Conservation (phyloP, 2,329 filamentous ascomycete genomes). For the Xylaria sp. region DNA sequence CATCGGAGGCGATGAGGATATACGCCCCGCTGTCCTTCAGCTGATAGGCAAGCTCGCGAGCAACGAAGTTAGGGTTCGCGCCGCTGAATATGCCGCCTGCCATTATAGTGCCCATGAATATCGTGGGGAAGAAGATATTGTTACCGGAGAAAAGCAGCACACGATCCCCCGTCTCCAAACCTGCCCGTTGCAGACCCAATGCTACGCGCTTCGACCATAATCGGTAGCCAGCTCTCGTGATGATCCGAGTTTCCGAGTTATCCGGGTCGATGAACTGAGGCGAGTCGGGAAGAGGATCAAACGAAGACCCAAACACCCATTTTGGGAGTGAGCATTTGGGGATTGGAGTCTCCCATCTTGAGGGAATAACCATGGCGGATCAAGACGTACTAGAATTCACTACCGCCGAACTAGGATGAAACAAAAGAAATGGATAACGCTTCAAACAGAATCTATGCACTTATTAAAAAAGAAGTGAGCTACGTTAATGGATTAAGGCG, state of each 20-base stretch:
- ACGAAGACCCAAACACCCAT: conserved; percentile 66
- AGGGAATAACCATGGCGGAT: conserved; percentile 59
- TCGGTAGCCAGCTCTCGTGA: conserved; percentile 73
- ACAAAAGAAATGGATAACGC: neutral
- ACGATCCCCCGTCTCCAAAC: conserved; percentile 74
- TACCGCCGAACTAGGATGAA: neutral
- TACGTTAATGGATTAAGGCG: neutral
- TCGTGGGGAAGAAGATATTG: conserved; percentile 75
- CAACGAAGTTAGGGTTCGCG: conserved; percentile 76
- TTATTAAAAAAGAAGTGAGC: neutral
- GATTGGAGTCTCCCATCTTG: conserved; percentile 58
- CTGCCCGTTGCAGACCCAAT: conserved; percentile 71
- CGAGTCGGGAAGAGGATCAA: conserved; percentile 56
- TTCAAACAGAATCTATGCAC: neutral
- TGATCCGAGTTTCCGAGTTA: conserved; percentile 72
- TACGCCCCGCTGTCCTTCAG: conserved; percentile 75
- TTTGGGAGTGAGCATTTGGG: conserved; percentile 63
- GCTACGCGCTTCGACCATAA: conserved; percentile 79
- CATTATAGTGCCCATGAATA: conserved; percentile 80
- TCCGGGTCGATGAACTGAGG: conserved; percentile 72
- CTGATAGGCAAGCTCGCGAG: conserved; percentile 79
- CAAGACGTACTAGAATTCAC: neutral
- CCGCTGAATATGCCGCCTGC: conserved; percentile 83
- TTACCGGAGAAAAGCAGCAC: conserved; percentile 80
- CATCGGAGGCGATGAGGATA: conserved; percentile 73